Evolutionary conservation across 139 green algal species (phyloP).

Genomic region (Coelastrella sp.): DNA sequence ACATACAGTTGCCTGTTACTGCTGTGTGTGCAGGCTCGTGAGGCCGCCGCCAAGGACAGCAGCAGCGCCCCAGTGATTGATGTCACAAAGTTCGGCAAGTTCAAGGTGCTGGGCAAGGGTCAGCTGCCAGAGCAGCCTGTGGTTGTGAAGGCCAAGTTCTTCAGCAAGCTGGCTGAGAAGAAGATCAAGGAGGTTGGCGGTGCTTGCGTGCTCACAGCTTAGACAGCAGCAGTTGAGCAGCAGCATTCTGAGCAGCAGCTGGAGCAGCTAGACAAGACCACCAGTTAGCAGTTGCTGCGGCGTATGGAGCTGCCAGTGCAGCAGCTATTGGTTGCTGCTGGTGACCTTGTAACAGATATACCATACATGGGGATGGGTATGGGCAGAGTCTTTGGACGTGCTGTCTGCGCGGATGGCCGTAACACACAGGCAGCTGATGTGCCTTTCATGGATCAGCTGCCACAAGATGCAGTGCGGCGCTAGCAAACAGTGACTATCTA

Average conservation of each 20-base stretch:
- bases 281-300: background rate
- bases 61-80: constrained; percentile 93
- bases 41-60: constrained; percentile 83
- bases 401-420: too few relatives aligned
- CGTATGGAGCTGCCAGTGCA: background rate
- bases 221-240: constrained; percentile 10
- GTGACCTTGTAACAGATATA: background rate
- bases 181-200: constrained; percentile 99
- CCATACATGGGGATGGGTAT: background rate
- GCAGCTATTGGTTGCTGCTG: background rate
- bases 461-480: too few relatives aligned
- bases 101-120: constrained; percentile 98
- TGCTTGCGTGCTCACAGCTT: constrained; percentile 86
- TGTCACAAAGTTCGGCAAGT: constrained; percentile 96
- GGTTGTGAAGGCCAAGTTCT: constrained; percentile 98
- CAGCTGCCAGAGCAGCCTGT: constrained; percentile 94
- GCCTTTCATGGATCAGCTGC: too few relatives aligned
- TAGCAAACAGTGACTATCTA: too few relatives aligned
- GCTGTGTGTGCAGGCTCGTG: constrained; percentile 68
- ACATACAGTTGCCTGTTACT: background rate
- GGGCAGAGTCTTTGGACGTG: too few relatives aligned
- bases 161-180: constrained; percentile 97
- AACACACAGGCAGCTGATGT: too few relatives aligned
- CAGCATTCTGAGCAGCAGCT: background rate
- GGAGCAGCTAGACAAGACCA: too few relatives aligned